Evolutionary conservation across 2,329 filamentous ascomycete species (phyloP), one percentile per base, ranked within the genome.

Genomic region (Penicillium janthinellum): DNA sequence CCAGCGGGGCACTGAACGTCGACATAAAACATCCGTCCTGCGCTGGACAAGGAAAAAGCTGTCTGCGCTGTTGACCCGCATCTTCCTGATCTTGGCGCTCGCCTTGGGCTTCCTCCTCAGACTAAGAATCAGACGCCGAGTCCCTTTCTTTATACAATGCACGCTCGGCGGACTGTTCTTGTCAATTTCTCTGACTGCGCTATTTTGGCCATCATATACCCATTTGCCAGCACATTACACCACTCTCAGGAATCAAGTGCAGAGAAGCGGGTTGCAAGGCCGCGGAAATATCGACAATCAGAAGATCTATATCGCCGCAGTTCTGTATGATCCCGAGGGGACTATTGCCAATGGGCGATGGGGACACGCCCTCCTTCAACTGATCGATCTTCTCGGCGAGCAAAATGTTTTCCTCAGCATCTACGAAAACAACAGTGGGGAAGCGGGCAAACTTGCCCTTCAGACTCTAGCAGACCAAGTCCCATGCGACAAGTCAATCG

Each of bases 331-430:
- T 3, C 49, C 35, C 3, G 34, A 41, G 10, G 49, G 49, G 3
- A 10, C 11, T 10, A 25, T 52, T 28, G 49, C 37, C 12, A 52
- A 28, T 4, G 49, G 49, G 14, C 14, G 22, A 41, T 52, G 49
- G 49, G 49, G 49, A 25, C 17, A 52, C 4, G 49, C 49, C 11
- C 71, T 92, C 0, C 70, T 88, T 42, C 77, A 85, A 17, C 74
- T 92, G 56, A 83, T 92, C 34, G 79, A 89, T 51, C 71, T 90
- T 38, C 78, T 92, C 42, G 90, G 90, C 0, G 81, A 83, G 14
- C 79, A 88, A 39, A 89, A 91, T 67, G 86, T 89, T 1, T 90
- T 86, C 69, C 73, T 92, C 55, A 90, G 88, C 73, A 84, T 92
- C 31, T 92, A 91, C 71, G 89, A 90, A 70, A 89, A 90, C 67